Conservation (phyloP, 1,139 yeast genomes). For the Pneumocystis wakefieldiae region DNA sequence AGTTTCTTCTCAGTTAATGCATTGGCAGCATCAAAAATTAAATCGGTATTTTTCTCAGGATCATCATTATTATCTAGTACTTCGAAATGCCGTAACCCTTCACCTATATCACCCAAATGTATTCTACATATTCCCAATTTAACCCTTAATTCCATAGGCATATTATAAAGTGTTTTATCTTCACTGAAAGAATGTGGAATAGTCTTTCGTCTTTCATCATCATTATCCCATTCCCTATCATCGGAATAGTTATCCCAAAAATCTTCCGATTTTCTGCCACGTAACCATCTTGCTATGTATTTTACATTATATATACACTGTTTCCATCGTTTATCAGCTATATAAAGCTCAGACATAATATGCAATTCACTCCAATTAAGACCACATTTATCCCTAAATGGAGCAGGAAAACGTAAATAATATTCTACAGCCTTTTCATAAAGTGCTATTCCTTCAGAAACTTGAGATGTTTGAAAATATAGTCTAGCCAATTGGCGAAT, state of each 20-base stretch:
- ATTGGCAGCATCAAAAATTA: constrained; percentile 62
- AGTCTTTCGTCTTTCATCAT: constrained; percentile 39
- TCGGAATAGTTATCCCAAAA: constrained; percentile 71
- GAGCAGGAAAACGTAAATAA: constrained; percentile 27
- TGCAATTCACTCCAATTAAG: constrained; percentile 87
- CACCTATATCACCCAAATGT: constrained; percentile 46
- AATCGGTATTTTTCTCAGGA: constrained; percentile 51
- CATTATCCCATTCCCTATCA: constrained; percentile 59
- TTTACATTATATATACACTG: constrained; percentile 54
- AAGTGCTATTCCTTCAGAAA: constrained; percentile 65
- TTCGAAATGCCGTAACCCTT: constrained; percentile 57
- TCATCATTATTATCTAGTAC: constrained; percentile 34
- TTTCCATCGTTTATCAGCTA: constrained; percentile 48
- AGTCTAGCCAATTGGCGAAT: constrained; percentile 63
- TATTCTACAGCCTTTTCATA: constrained; percentile 50
- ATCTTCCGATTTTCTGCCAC: constrained; percentile 45
- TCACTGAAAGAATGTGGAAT: constrained; percentile 16
- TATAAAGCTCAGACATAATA: constrained; percentile 63
- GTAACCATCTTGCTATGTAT: constrained; percentile 70
- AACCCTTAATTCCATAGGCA: constrained; percentile 78
- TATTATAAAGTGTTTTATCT: constrained; percentile 19
- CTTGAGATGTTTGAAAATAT: constrained; percentile 58
- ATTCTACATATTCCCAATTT: constrained; percentile 65
- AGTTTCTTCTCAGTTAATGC: constrained; percentile 54
- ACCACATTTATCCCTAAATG: constrained; percentile 16